Conservation (phyloP, 257 asterid genomes). For the Solanum ahanhuiri region DNA sequence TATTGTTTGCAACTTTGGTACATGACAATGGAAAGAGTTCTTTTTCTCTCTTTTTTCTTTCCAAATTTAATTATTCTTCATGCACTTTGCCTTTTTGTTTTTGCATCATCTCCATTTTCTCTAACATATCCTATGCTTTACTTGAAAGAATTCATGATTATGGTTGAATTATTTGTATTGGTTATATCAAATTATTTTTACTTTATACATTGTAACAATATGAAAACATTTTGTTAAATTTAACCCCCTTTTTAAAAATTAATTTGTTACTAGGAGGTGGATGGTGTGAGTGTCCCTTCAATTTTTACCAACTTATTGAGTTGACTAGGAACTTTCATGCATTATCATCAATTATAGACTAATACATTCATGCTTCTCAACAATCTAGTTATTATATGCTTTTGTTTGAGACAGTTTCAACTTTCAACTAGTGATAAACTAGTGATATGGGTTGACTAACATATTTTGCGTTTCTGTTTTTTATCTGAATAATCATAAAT, state of each 20-base stretch:
- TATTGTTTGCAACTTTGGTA: neutral
- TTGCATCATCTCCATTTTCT: neutral
- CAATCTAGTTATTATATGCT: neutral
- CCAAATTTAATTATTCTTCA: neutral
- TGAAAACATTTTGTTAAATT: neutral
- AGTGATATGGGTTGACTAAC: too few relatives aligned
- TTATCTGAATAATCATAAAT: neutral
- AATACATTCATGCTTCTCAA: neutral
- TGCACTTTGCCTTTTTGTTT: neutral
- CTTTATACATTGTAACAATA: neutral
- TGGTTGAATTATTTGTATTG: neutral
- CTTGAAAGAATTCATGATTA: neutral
- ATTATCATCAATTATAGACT: neutral
- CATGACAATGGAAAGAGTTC: neutral
- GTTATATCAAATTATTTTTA: too few relatives aligned
- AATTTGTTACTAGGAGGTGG: neutral
- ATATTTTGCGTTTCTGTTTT: neutral
- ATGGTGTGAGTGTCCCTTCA: neutral
- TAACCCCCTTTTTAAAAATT: neutral
- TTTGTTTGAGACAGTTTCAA: neutral
- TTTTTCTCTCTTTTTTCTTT: neutral
- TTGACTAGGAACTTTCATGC: neutral
- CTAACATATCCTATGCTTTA: neutral
- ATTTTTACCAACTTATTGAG: neutral
- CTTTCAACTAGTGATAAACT: neutral